These are phyloP conservation scores for Ceratocystis albifundus DNA, from an alignment of 2,329 filamentous ascomycete genomes.

Conservation along the genomic window DNA sequence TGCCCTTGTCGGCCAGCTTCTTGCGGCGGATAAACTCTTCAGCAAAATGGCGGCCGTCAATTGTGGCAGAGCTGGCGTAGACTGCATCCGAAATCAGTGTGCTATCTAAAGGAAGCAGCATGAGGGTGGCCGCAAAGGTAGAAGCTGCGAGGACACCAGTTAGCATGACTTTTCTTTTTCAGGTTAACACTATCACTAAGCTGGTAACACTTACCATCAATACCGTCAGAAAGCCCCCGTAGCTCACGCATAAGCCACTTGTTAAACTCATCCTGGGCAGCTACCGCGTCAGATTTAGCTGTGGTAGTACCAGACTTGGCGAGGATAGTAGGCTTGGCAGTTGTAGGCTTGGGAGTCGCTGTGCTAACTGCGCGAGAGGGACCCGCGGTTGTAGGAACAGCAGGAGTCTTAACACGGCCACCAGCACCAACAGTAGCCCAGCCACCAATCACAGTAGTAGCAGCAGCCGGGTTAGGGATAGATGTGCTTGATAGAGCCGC, in stretches of 20 bases:
- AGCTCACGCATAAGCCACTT: constrained; percentile 84
- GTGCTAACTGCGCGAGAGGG: constrained; percentile 35
- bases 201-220: constrained; percentile 38
- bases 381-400: not conserved
- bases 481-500: constrained; percentile 36
- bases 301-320: constrained; percentile 40
- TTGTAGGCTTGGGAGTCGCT: constrained; percentile 34
- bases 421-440: constrained; percentile 95
- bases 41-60: constrained; percentile 86
- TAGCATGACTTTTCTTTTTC: constrained; percentile 7
- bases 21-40: constrained; percentile 90
- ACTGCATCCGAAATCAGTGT: constrained; percentile 82
- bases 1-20: constrained; percentile 83
- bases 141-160: constrained; percentile 45
- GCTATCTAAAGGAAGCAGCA: constrained; percentile 62
- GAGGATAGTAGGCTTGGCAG: constrained; percentile 41
- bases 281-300: constrained; percentile 29
- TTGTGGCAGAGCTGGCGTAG: constrained; percentile 73
- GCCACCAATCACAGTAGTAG: constrained; percentile 71
- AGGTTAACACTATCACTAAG: constrained; percentile 25
- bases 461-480: constrained; percentile 70
- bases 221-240: constrained; percentile 51
- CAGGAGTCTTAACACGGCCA: constrained; percentile 73
- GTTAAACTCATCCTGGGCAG: constrained; percentile 78
- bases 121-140: constrained; percentile 64